Evolutionary conservation across 345 rosid species (phyloP), one percentile per base, ranked within the genome.

Genomic region (Gossypium rotundifolium): DNA sequence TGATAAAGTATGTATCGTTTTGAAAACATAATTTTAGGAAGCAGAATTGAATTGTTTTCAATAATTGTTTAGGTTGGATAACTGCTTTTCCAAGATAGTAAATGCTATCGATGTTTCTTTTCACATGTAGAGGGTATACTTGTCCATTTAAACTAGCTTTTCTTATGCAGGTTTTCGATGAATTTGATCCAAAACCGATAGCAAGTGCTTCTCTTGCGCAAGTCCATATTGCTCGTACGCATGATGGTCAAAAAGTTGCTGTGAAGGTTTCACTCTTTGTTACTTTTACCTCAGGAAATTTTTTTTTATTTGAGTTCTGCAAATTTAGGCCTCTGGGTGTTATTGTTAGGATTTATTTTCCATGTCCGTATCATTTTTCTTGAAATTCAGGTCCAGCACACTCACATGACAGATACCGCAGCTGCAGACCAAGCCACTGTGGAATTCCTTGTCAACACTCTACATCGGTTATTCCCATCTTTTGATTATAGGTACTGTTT

Each of bases 171-270:
- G 79, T 93, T 23, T 95, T 91, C 73, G 78, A 78, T 45, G 96
- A 95, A 44, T 91, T 95, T 83, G 91, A 95, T 76, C 92, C 96
- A 65, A 91, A 85, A 81, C 98, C 98, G 0, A 86, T 95, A 68
- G 99, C 98, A 55, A 95, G 98, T 81, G 98, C 99, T 82, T 93
- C 99, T 72, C 93, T 95, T 70, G 99, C 99, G 66, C 98, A 95
- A 91, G 98, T 95, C 83, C 99, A 95, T 89, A 89, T 91, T 84
- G 98, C 99, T 77, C 83, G 76, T 22, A 90, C 87, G 0, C 84
- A 45, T 69, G 88, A 86, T 74, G 97, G 97, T 57, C 81, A 79
- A 81, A 95, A 91, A 84, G 92, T 95, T 71, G 96, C 97, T 60
- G 97, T 93, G 77, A 95, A 93, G 99, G 99, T 95, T 57, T 58